Conservation (phyloP, 2,329 filamentous ascomycete species). For the Elsinoe perseae region DNA sequence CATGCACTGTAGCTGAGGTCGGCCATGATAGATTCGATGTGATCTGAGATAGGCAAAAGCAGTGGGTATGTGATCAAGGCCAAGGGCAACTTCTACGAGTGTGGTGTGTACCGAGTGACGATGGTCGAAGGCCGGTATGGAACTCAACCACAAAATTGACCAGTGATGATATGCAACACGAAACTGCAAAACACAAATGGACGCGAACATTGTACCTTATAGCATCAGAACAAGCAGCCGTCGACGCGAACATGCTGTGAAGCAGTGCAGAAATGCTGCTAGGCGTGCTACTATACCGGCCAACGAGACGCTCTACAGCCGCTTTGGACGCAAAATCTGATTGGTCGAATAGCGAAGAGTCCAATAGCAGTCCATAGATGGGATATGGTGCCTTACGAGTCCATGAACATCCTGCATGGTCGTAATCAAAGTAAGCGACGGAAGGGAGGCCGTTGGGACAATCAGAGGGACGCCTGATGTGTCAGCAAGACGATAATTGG, state of each 20-base stretch:
- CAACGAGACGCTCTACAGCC: not conserved
- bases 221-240: not conserved
- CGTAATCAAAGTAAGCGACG: not conserved
- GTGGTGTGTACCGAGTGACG: too few relatives aligned
- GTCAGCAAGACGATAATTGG: not conserved
- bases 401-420: not conserved
- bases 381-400: not conserved
- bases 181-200: not conserved
- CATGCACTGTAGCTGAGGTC: slow-evolving; percentile 9
- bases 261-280: not conserved
- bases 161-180: too few relatives aligned
- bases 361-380: not conserved
- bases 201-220: not conserved
- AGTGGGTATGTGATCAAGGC: too few relatives aligned
- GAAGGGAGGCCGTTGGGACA: not conserved
- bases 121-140: too few relatives aligned
- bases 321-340: not conserved
- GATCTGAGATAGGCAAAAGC: too few relatives aligned
- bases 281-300: not conserved
- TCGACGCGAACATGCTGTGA: not conserved
- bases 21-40: not conserved
- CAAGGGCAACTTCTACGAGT: too few relatives aligned
- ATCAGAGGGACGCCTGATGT: not conserved
- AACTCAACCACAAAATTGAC: too few relatives aligned
- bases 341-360: not conserved